These are phyloP conservation scores for Solanum chiquidenum DNA, from an alignment of 257 asterid genomes.

Conservation along the genomic window DNA sequence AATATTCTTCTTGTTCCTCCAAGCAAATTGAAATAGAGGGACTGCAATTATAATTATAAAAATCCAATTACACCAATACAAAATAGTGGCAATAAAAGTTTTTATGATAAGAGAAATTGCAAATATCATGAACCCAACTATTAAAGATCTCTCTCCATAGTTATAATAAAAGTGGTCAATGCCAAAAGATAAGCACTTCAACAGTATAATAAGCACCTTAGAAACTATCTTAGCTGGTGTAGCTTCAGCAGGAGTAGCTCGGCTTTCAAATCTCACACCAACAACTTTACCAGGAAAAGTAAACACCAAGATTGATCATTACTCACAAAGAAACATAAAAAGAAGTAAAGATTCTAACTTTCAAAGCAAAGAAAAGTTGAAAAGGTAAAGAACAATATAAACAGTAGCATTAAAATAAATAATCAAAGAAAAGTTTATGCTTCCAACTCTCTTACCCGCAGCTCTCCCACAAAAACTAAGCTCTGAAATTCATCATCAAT, in stretches of 20 bases:
- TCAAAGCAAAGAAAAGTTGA: background rate
- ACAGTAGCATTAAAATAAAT: background rate
- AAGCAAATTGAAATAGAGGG: too few species aligned
- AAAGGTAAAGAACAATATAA: background rate
- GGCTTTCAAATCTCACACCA: constrained; percentile 58
- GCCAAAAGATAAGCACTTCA: background rate
- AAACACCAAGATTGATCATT: background rate
- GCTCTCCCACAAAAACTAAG: constrained; percentile 45
- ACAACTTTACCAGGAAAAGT: constrained; percentile 65
- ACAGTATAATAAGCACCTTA: constrained; percentile 11
- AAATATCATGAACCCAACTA: background rate
- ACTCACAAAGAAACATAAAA: background rate
- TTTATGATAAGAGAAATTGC: too few species aligned
- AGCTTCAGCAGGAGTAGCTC: constrained; percentile 34
- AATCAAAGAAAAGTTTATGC: background rate
- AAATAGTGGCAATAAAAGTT: too few species aligned
- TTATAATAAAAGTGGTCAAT: background rate
- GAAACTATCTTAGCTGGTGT: constrained; percentile 41
- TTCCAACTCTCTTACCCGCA: constrained; percentile 63
- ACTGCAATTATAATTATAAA: too few species aligned
- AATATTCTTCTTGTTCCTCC: too few species aligned
- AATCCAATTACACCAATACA: too few species aligned
- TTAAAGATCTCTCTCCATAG: background rate
- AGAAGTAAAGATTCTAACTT: background rate
- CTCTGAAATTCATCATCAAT: background rate